Evolutionary conservation across 208 protist species (phyloP).

Genomic region (Crithidia thermophila): DNA sequence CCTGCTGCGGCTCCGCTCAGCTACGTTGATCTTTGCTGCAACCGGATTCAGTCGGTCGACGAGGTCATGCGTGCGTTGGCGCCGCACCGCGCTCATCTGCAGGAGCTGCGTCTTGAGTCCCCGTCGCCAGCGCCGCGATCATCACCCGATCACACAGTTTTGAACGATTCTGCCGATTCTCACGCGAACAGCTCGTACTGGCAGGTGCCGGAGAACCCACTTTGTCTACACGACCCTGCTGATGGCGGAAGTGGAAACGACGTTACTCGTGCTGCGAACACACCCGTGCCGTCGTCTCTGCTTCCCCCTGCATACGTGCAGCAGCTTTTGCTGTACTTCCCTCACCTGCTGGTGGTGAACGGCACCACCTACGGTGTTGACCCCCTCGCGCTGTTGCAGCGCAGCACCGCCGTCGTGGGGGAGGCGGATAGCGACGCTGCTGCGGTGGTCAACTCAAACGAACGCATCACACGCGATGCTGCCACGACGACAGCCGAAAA

Average conservation of each 20-base stretch:
- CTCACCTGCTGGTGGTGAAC: constrained; percentile 53
- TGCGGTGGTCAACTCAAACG: background rate
- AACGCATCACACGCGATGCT: too few relatives aligned
- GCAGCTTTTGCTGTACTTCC: constrained; percentile 39
- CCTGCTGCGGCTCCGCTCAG: constrained; percentile 42
- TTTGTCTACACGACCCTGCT: constrained; percentile 1
- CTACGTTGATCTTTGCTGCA: constrained; percentile 78
- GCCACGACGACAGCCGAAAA: background rate
- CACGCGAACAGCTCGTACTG: background rate
- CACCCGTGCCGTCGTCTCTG: background rate
- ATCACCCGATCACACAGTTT: background rate
- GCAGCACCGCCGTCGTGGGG: constrained; percentile 3
- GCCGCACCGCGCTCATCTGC: constrained; percentile 39
- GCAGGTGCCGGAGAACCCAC: constrained; percentile 13
- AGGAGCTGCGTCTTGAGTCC: constrained; percentile 59
- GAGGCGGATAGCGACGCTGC: background rate
- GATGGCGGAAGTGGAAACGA: background rate
- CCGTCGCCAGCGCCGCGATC: constrained; percentile 5
- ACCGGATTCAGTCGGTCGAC: constrained; percentile 42
- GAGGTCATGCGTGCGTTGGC: constrained; percentile 43
- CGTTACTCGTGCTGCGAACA: background rate
- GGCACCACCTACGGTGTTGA: constrained; percentile 60
- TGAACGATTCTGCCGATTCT: background rate
- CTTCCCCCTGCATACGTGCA: constrained; percentile 37
- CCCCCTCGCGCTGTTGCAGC: constrained; percentile 32